Evolutionary conservation across 208 protist genomes (phyloP).

Genomic region (Porcisia hertigi): DNA sequence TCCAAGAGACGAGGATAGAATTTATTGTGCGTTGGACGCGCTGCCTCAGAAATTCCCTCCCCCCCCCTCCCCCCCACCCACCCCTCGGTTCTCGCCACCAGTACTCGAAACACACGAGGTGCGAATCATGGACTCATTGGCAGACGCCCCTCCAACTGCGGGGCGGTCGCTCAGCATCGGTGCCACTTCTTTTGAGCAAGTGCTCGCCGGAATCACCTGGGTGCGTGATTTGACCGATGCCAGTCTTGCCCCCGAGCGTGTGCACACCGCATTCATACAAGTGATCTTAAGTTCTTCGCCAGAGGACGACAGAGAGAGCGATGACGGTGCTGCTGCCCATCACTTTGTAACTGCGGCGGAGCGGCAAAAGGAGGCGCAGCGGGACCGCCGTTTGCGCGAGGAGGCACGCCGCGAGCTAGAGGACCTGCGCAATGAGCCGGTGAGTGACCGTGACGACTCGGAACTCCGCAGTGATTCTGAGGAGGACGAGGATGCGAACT

Average conservation of each 20-base stretch:
- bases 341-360: slow-evolving; percentile 65
- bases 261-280: slow-evolving; percentile 72
- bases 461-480: slow-evolving; percentile 12
- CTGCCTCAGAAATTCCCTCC: too few relatives aligned
- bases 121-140: slow-evolving; percentile 11
- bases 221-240: slow-evolving; percentile 69
- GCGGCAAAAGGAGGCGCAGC: slow-evolving; percentile 49
- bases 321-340: slow-evolving; percentile 10
- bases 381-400: slow-evolving; percentile 44
- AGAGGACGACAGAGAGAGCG: slow-evolving; percentile 19
- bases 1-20: neutral
- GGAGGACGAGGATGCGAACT: slow-evolving; percentile 40
- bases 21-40: neutral
- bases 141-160: neutral
- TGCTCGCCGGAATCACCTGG: slow-evolving; percentile 64
- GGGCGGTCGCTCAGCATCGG: neutral
- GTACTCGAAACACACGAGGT: neutral
- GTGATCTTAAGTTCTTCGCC: slow-evolving; percentile 66
- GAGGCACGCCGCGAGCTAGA: slow-evolving; percentile 49
- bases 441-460: slow-evolving; percentile 25
- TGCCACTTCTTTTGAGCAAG: slow-evolving; percentile 46
- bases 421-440: slow-evolving; percentile 45
- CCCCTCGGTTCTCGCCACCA: neutral
- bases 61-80: too few relatives aligned
- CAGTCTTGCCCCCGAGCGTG: slow-evolving; percentile 50